These are phyloP conservation scores for Rostrohypoxylon terebratum DNA, from an alignment of 495 filamentous ascomycete species.

Conservation along the genomic window DNA sequence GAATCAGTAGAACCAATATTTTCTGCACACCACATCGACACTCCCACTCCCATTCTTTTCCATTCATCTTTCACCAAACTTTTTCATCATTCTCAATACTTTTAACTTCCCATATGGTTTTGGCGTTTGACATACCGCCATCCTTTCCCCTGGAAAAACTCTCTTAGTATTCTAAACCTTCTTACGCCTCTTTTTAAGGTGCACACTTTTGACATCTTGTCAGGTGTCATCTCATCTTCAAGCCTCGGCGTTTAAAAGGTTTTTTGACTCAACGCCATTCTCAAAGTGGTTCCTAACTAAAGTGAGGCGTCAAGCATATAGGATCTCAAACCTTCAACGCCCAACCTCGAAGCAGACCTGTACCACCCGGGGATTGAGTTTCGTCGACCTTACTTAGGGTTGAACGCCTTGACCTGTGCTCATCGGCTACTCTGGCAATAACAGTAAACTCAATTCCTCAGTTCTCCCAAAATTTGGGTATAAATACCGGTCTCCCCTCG, in stretches of 20 bases:
- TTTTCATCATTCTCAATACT: background rate
- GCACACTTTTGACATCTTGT: background rate
- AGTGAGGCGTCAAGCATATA: background rate
- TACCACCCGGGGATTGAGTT: background rate
- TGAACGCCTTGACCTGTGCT: background rate
- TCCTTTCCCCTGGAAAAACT: background rate
- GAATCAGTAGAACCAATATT: background rate
- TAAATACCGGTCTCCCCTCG: background rate
- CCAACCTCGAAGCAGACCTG: background rate
- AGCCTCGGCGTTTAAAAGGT: background rate
- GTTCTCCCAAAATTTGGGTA: background rate
- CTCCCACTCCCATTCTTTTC: background rate
- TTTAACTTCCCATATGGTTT: background rate
- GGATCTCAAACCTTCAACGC: background rate
- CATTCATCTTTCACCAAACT: background rate
- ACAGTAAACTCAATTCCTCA: background rate
- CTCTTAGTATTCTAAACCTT: background rate
- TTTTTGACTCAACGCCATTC: background rate
- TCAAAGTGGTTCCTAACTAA: background rate
- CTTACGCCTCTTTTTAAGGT: background rate
- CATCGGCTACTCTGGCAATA: background rate
- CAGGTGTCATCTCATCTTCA: constrained; percentile 9
- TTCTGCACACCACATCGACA: background rate
- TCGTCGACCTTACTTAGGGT: background rate
- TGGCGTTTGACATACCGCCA: background rate